Evolutionary conservation across 805 yeast species (phyloP).

Genomic region (Torulaspora maleeae): DNA sequence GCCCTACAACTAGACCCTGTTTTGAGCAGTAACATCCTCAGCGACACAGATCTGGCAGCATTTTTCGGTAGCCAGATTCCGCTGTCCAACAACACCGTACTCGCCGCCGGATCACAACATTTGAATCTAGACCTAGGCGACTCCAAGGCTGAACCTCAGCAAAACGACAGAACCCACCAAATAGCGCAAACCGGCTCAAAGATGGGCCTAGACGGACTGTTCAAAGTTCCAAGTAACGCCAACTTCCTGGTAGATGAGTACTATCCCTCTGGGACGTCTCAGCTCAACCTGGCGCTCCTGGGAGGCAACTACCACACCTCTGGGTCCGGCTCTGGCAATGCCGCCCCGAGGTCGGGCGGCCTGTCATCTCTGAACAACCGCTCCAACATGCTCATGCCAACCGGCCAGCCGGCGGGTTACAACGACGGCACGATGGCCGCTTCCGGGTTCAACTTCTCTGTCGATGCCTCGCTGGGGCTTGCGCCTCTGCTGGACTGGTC

Average conservation of each 20-base stretch:
- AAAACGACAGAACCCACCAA: neutral
- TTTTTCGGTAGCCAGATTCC: conserved; percentile 15
- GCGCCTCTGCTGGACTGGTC: conserved; percentile 57
- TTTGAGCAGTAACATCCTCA: conserved; percentile 26
- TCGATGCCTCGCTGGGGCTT: conserved; percentile 74
- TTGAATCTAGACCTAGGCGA: neutral
- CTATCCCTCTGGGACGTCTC: conserved; percentile 18
- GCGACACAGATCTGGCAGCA: conserved; percentile 22
- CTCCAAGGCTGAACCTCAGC: neutral
- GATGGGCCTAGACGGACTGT: conserved; percentile 19
- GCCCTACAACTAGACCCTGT: conserved; percentile 34
- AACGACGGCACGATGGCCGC: conserved; percentile 5
- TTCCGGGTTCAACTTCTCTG: conserved; percentile 56
- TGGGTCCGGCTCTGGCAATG: neutral
- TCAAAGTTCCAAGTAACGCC: conserved; percentile 28
- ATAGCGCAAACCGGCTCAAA: neutral
- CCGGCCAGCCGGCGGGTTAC: conserved; percentile 1
- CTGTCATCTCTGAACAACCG: neutral
- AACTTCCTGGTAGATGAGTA: conserved; percentile 24
- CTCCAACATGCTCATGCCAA: neutral
- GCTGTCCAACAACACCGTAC: neutral
- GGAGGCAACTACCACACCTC: neutral
- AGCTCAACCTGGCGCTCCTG: conserved; percentile 12
- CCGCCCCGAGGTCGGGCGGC: neutral
- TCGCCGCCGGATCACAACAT: neutral